phyloP scores from a whole-genome alignment of 495 filamentous ascomycete species.

The Coniosporium apollinis region DNA sequence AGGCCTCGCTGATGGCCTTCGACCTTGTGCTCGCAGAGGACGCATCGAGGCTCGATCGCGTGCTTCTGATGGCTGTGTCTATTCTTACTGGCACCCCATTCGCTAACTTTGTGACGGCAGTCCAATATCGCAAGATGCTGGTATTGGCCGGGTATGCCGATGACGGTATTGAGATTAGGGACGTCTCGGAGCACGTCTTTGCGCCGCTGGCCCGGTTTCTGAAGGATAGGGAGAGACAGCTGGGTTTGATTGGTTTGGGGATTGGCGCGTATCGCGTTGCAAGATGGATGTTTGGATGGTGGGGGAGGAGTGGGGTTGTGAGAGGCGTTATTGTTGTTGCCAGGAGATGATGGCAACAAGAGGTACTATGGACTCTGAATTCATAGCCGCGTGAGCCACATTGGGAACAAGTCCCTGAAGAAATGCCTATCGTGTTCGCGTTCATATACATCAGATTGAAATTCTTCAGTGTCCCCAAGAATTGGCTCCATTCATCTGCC shows the following conservation, averaged over 20 bases:
- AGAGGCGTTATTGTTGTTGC: slow-evolving; percentile 32
- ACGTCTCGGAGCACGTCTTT: slow-evolving; percentile 31
- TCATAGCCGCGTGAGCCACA: background rate
- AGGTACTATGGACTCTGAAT: too few species aligned
- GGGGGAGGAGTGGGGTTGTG: slow-evolving; percentile 26
- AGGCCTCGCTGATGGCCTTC: slow-evolving; percentile 29
- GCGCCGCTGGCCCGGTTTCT: slow-evolving; percentile 23
- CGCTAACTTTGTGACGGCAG: slow-evolving; percentile 10
- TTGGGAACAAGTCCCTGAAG: background rate
- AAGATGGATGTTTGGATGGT: slow-evolving; percentile 28
- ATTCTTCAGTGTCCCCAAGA: background rate
- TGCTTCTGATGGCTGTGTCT: slow-evolving; percentile 5
- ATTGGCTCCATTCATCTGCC: background rate
- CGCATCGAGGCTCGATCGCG: slow-evolving; percentile 1
- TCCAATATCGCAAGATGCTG: slow-evolving; percentile 8
- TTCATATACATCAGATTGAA: background rate
- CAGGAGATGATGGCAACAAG: slow-evolving; percentile 6
- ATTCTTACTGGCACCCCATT: slow-evolving; percentile 5
- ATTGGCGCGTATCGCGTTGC: slow-evolving; percentile 26
- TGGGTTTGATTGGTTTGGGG: slow-evolving; percentile 22
- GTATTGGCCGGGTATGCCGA: slow-evolving; percentile 24
- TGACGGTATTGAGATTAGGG: slow-evolving; percentile 23
- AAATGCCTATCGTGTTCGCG: background rate
- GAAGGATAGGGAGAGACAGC: slow-evolving; percentile 15
- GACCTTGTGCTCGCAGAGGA: slow-evolving; percentile 11